phyloP scores from a whole-genome alignment of 371 early-diverging fungal species.

The Lichtheimia ornata region DNA sequence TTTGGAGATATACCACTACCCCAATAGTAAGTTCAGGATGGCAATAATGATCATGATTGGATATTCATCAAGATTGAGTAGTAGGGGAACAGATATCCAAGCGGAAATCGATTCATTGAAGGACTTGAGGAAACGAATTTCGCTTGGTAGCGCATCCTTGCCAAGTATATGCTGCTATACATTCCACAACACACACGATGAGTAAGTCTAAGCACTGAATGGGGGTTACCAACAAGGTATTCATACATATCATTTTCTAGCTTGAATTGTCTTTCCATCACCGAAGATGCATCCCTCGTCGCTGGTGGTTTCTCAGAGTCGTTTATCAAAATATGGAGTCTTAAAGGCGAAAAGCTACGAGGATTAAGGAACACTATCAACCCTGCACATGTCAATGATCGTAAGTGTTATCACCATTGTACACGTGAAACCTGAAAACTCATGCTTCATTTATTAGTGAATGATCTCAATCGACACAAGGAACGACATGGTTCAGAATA shows the following conservation, averaged over 20 bases:
- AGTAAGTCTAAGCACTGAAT: slow-evolving; percentile 36
- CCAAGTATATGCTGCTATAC: slow-evolving; percentile 98
- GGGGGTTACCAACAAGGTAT: not conserved
- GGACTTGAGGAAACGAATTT: slow-evolving; percentile 83
- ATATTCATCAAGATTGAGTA: slow-evolving; percentile 16
- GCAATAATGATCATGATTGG: slow-evolving; percentile 3
- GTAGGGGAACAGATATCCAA: slow-evolving; percentile 72
- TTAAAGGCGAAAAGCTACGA: slow-evolving; percentile 70
- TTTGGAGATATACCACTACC: slow-evolving; percentile 64
- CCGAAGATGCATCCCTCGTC: slow-evolving; percentile 76
- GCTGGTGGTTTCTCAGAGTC: slow-evolving; percentile 93
- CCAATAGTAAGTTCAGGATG: slow-evolving; percentile 60
- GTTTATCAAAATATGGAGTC: slow-evolving; percentile 85
- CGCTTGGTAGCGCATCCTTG: slow-evolving; percentile 72
- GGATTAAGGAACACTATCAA: slow-evolving; percentile 59
- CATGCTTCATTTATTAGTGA: slow-evolving; percentile 22
- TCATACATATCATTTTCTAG: slow-evolving; percentile 25
- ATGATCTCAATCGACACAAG: slow-evolving; percentile 54
- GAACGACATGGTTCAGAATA: slow-evolving; percentile 55
- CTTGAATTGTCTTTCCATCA: slow-evolving; percentile 74
- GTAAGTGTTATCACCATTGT: slow-evolving; percentile 24
- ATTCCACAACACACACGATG: slow-evolving; percentile 93
- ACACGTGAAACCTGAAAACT: not conserved
- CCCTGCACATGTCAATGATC: slow-evolving; percentile 54
- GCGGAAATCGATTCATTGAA: slow-evolving; percentile 77